phyloP scores from a whole-genome alignment of 306 rosid genomes.

The Vigna hirtella region DNA sequence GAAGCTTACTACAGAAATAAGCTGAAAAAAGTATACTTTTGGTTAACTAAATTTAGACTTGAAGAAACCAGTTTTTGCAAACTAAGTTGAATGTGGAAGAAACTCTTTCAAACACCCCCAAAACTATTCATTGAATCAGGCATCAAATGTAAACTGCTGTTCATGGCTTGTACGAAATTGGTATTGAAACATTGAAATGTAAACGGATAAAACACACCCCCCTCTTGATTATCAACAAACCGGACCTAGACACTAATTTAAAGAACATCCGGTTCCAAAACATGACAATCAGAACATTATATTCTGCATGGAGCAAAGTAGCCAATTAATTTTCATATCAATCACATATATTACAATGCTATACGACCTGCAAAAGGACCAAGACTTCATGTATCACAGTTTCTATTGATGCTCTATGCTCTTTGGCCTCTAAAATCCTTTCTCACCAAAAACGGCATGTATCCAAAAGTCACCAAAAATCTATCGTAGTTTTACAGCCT shows the following conservation, averaged over 20 bases:
- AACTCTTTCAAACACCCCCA: neutral
- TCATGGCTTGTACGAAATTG: neutral
- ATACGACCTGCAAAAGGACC: conserved; percentile 39
- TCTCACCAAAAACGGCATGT: conserved; percentile 45
- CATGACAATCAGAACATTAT: conserved; percentile 25
- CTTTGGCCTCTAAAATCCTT: conserved; percentile 51
- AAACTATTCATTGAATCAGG: neutral
- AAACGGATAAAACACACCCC: neutral
- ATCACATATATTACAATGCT: conserved; percentile 34
- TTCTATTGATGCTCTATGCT: conserved; percentile 42
- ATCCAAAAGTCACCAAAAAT: conserved; percentile 56
- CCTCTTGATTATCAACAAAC: conserved; percentile 11
- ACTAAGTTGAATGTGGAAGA: neutral
- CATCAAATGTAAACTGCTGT: neutral
- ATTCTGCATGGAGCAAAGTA: conserved; percentile 34
- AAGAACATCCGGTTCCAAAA: conserved; percentile 16
- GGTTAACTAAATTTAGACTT: neutral
- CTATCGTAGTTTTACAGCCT: conserved; percentile 60
- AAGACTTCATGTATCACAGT: conserved; percentile 31
- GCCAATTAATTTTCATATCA: conserved; percentile 27
- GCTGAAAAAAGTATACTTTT: neutral
- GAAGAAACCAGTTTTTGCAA: neutral
- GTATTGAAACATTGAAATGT: neutral
- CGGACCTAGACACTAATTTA: conserved; percentile 26
- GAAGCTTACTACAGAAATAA: neutral